phyloP scores from a whole-genome alignment of 768 basidiomycete genomes.

The Mycena vulgaris region DNA sequence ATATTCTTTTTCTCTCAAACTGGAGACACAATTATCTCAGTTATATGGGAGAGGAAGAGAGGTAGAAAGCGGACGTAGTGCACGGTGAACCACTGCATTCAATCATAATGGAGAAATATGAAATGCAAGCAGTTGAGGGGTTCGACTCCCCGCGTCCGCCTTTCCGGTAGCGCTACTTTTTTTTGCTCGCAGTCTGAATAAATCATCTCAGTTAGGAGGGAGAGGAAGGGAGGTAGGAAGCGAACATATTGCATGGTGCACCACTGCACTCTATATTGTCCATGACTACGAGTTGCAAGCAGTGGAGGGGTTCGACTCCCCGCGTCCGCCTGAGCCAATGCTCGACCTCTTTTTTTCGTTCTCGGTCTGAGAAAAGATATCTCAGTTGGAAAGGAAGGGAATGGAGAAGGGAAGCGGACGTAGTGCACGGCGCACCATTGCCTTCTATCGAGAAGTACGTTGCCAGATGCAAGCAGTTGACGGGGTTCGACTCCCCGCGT shows the following conservation, averaged over 20 bases:
- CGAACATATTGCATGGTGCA: constrained; percentile 1
- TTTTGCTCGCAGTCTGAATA: background rate
- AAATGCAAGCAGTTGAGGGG: no score
- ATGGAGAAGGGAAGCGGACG: background rate
- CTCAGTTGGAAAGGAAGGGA: background rate
- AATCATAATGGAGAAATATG: no score
- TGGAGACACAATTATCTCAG: no score
- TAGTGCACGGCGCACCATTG: background rate
- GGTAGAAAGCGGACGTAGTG: no score
- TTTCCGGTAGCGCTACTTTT: background rate
- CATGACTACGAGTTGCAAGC: no score
- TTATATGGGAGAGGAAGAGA: no score
- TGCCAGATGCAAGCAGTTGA: background rate
- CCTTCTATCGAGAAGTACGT: no score
- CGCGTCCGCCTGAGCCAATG: background rate
- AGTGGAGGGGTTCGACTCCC: constrained; percentile 4
- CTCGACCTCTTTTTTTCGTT: no score
- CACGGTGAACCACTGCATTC: no score
- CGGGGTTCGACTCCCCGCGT: constrained; percentile 12
- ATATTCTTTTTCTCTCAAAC: no score
- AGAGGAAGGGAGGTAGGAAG: background rate
- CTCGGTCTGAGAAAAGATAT: no score
- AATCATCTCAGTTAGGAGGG: background rate
- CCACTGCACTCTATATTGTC: background rate
- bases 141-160: no score